phyloP scores from a whole-genome alignment of 768 basidiomycete species.

The Pilatotrama ljubarskyi region DNA sequence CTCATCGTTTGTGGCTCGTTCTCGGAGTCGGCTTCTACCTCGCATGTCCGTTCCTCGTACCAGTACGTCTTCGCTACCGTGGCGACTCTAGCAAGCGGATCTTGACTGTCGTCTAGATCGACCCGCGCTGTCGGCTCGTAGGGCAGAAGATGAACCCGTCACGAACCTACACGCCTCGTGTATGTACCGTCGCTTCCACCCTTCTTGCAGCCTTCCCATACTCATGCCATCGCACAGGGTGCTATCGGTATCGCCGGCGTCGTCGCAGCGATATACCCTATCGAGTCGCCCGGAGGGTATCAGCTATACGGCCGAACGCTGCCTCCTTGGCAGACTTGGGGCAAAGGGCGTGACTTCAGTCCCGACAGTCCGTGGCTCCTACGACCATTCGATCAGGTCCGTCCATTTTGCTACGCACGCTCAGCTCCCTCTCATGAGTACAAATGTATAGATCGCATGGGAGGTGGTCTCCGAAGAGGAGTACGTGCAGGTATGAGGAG shows the following conservation, averaged over 20 bases:
- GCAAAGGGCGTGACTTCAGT: conserved; percentile 47
- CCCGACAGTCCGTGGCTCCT: conserved; percentile 59
- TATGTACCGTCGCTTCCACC: conserved; percentile 29
- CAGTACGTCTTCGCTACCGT: conserved; percentile 46
- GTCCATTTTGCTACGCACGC: background rate
- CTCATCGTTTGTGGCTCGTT: conserved; percentile 46
- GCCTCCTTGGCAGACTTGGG: conserved; percentile 67
- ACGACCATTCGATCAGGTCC: conserved; percentile 62
- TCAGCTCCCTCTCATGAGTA: background rate
- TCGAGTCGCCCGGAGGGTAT: conserved; percentile 66
- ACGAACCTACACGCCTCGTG: conserved; percentile 62
- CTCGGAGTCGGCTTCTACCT: conserved; percentile 66
- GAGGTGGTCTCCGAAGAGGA: conserved; percentile 46
- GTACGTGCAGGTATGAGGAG: conserved; percentile 46
- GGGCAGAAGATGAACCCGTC: conserved; percentile 80
- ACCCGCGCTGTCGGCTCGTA: conserved; percentile 56
- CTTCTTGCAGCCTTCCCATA: too few species aligned
- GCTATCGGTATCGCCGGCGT: conserved; percentile 71
- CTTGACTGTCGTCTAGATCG: conserved; percentile 39
- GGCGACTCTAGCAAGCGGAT: background rate
- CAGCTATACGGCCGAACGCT: conserved; percentile 64
- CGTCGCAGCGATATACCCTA: conserved; percentile 64
- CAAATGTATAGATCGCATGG: conserved; percentile 47
- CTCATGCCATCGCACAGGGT: conserved; percentile 47
- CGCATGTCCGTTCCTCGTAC: conserved; percentile 62